A percentile compares a stretch with the other conserved stretches of the same genome.
Conservation (phyloP, 371 early-diverging fungal species). For the Batrachochytrium dendrobatidis region DNA sequence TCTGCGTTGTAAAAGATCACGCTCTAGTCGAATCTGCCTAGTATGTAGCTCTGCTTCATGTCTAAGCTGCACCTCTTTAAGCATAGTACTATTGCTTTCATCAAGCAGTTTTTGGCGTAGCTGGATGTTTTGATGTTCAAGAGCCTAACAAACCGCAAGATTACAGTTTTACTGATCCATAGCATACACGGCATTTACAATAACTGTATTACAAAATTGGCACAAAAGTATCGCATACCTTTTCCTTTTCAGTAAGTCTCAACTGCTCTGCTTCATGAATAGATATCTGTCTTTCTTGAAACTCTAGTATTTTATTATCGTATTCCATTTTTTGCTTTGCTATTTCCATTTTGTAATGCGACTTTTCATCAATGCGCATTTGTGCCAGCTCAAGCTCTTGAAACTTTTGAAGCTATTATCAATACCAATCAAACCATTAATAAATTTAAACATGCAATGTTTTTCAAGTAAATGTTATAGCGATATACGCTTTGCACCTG, state of each 20-base stretch:
- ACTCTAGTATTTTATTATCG: conserved; percentile 20
- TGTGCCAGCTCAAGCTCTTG: conserved; percentile 35
- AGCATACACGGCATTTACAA: background rate
- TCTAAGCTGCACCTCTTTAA: conserved; percentile 24
- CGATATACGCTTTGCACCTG: conserved; percentile 13
- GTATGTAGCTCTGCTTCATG: conserved; percentile 32
- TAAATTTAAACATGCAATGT: background rate
- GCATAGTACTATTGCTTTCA: conserved; percentile 23
- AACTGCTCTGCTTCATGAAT: conserved; percentile 15
- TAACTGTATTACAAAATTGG: too few species aligned
- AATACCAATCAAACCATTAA: background rate
- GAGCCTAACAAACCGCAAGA: too few species aligned
- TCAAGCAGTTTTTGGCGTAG: conserved; percentile 32
- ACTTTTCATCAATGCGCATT: conserved; percentile 33
- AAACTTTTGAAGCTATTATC: conserved; percentile 26
- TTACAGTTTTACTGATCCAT: background rate
- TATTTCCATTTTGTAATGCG: conserved; percentile 19
- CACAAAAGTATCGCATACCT: conserved; percentile 14
- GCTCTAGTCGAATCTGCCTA: conserved; percentile 21
- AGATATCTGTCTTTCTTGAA: conserved; percentile 7
- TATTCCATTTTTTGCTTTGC: conserved; percentile 16
- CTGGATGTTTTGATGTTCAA: conserved; percentile 30
- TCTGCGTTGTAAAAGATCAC: conserved; percentile 20
- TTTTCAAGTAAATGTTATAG: background rate
- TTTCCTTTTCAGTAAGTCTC: conserved; percentile 27